Evolutionary conservation across 2,329 filamentous ascomycete species (phyloP).

Genomic region (Xylariaceae sp.): DNA sequence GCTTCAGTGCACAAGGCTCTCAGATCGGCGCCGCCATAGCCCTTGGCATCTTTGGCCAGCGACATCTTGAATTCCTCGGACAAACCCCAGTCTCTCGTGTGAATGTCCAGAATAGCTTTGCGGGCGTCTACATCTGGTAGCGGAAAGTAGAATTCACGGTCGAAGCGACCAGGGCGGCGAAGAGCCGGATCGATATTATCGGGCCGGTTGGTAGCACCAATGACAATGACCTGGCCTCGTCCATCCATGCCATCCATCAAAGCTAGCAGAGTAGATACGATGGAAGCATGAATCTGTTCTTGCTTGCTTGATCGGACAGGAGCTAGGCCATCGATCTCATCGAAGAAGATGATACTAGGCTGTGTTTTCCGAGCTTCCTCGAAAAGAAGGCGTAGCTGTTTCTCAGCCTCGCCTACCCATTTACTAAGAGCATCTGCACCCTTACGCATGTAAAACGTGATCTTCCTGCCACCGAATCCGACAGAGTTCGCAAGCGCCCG

Average conservation of each 20-base stretch:
- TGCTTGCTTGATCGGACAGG: conserved; percentile 97
- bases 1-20: conserved; percentile 94
- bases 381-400: conserved; percentile 87
- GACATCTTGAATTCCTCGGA: conserved; percentile 74
- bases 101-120: conserved; percentile 86
- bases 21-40: conserved; percentile 93
- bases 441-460: conserved; percentile 99
- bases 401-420: conserved; percentile 97
- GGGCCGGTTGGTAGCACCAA: conserved; percentile 95
- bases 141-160: conserved; percentile 97
- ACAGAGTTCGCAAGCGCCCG: conserved; percentile 88
- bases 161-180: conserved; percentile 87
- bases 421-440: conserved; percentile 96
- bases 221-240: conserved; percentile 96
- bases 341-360: conserved; percentile 98
- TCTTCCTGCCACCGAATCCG: conserved; percentile 83
- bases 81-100: conserved; percentile 91
- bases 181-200: conserved; percentile 97
- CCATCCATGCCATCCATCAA: conserved; percentile 98
- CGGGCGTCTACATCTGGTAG: conserved; percentile 77
- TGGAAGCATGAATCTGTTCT: conserved; percentile 97
- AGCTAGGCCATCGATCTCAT: conserved; percentile 95
- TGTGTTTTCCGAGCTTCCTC: conserved; percentile 94
- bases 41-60: conserved; percentile 84
- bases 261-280: conserved; percentile 88